phyloP scores from a whole-genome alignment of 495 filamentous ascomycete genomes.

The Penicillium macrosclerotiorum region DNA sequence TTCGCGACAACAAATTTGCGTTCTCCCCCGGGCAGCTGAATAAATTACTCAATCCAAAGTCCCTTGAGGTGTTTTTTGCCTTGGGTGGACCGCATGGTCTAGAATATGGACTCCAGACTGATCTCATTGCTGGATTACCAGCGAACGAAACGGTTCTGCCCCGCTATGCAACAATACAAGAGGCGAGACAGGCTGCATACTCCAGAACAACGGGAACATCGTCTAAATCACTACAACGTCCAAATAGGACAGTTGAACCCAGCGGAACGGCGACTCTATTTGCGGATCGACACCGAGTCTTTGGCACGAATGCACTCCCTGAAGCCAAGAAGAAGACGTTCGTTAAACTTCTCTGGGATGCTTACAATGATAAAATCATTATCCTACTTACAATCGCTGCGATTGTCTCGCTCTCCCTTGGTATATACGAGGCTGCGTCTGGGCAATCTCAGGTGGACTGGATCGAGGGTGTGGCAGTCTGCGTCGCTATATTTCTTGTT shows the following conservation, averaged over 20 bases:
- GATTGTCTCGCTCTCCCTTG: slow-evolving; percentile 67
- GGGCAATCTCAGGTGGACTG: slow-evolving; percentile 61
- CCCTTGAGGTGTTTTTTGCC: slow-evolving; percentile 63
- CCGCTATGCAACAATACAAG: slow-evolving; percentile 58
- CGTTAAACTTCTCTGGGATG: slow-evolving; percentile 75
- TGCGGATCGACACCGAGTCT: slow-evolving; percentile 67
- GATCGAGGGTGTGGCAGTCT: slow-evolving; percentile 79
- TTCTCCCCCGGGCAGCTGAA: slow-evolving; percentile 69
- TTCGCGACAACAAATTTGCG: slow-evolving; percentile 67
- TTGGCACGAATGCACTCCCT: slow-evolving; percentile 70
- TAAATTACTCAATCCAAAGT: slow-evolving; percentile 76
- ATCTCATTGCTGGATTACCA: slow-evolving; percentile 62
- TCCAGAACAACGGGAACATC: slow-evolving; percentile 11
- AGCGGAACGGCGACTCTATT: slow-evolving; percentile 39
- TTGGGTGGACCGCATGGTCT: slow-evolving; percentile 66
- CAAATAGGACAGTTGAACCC: slow-evolving; percentile 8
- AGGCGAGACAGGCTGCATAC: slow-evolving; percentile 46
- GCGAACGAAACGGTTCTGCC: slow-evolving; percentile 59
- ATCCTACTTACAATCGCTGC: slow-evolving; percentile 78
- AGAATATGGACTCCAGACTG: slow-evolving; percentile 65
- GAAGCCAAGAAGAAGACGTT: slow-evolving; percentile 71
- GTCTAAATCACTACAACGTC: neutral
- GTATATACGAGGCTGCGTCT: slow-evolving; percentile 61
- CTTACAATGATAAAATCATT: slow-evolving; percentile 83
- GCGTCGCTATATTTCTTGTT: slow-evolving; percentile 72